phyloP scores from a whole-genome alignment of 1,284 basidiomycete species.

The Amanita bisporigera region DNA sequence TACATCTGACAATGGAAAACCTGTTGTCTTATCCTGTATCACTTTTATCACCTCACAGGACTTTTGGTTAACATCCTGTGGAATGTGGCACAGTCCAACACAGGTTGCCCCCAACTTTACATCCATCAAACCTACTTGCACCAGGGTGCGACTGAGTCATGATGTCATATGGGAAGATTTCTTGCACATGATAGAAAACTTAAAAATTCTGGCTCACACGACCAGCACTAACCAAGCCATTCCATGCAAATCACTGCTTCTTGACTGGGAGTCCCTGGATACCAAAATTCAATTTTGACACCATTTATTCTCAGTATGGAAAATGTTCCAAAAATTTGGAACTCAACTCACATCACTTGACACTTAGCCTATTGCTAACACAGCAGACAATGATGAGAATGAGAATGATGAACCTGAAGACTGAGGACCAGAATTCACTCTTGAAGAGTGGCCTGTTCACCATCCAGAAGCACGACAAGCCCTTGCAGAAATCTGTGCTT shows the following conservation, averaged over 20 bases:
- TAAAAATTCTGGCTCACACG: neutral
- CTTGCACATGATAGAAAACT: neutral
- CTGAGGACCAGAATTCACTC: neutral
- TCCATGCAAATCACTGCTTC: neutral
- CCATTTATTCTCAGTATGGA: neutral
- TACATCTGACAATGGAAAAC: too few species aligned
- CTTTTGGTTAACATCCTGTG: neutral
- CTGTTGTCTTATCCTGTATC: neutral
- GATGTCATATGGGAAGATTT: neutral
- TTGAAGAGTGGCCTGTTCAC: neutral
- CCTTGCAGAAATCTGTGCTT: too few species aligned
- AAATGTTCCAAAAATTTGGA: too few species aligned
- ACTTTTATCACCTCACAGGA: neutral
- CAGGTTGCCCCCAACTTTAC: neutral
- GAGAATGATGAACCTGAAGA: neutral
- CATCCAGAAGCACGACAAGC: too few species aligned
- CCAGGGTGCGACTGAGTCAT: neutral
- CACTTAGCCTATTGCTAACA: neutral
- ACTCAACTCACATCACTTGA: too few species aligned
- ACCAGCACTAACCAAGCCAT: neutral
- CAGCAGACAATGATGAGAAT: neutral
- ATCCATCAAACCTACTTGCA: neutral
- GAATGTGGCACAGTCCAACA: neutral
- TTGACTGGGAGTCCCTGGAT: neutral
- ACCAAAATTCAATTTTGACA: neutral